phyloP scores from a whole-genome alignment of 106 monocot species.

The Iris macrosiphon region DNA sequence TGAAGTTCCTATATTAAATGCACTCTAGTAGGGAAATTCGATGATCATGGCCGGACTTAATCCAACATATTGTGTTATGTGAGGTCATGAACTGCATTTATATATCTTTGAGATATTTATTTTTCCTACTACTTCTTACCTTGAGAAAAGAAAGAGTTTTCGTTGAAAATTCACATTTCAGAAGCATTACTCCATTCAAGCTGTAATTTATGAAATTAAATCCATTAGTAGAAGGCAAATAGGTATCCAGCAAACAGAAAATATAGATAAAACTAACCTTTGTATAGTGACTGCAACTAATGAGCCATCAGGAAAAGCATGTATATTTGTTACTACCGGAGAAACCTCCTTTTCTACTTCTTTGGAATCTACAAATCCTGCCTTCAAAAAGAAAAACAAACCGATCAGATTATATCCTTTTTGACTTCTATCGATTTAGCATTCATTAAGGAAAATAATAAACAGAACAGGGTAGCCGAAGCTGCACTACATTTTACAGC shows the following conservation, averaged over 20 bases:
- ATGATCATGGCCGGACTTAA: background rate
- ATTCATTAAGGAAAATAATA: background rate
- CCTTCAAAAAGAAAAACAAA: constrained; percentile 27
- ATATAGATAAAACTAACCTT: constrained; percentile 51
- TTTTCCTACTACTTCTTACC: constrained; percentile 35
- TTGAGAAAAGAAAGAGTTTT: constrained; percentile 37
- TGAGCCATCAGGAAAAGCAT: constrained; percentile 50
- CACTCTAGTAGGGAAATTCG: background rate
- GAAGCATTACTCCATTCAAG: constrained; percentile 61
- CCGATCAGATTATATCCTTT: no score
- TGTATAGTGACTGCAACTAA: constrained; percentile 57
- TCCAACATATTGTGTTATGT: background rate
- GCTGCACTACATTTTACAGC: background rate
- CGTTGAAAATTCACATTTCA: constrained; percentile 36
- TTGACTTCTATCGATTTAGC: no score
- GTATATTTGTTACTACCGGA: constrained; percentile 57
- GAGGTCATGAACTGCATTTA: background rate
- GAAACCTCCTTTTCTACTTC: constrained; percentile 19
- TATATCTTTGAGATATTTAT: background rate
- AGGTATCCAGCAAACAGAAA: background rate
- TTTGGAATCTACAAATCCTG: constrained; percentile 21
- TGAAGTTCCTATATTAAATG: background rate
- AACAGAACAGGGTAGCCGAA: background rate
- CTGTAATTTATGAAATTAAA: constrained; percentile 24
- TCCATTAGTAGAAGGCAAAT: background rate